Percentiles rank a stretch among this genome's conserved stretches.
Evolutionary conservation across 2,329 filamentous ascomycete genomes (phyloP).

Genomic region (Aspergillus novoparasiticus): DNA sequence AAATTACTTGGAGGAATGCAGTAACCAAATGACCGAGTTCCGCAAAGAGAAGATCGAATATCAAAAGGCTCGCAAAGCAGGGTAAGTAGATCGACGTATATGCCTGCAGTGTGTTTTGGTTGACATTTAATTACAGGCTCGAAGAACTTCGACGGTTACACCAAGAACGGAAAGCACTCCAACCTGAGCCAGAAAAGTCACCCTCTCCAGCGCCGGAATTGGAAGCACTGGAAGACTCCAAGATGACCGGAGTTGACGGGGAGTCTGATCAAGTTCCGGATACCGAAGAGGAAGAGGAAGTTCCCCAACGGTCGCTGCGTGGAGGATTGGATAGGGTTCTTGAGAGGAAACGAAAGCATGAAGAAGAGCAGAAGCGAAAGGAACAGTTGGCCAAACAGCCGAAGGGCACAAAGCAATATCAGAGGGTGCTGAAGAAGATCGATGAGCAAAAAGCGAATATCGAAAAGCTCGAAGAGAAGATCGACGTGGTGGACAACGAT

Average conservation of each 20-base stretch:
- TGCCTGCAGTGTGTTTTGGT: not conserved
- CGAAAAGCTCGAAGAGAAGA: slow-evolving; percentile 79
- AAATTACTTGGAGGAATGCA: slow-evolving; percentile 87
- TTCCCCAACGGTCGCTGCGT: slow-evolving; percentile 59
- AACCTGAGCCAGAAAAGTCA: slow-evolving; percentile 49
- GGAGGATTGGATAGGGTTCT: slow-evolving; percentile 69
- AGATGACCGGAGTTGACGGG: slow-evolving; percentile 57
- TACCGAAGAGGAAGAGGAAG: slow-evolving; percentile 68
- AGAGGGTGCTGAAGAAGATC: slow-evolving; percentile 84
- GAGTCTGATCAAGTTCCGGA: slow-evolving; percentile 65
- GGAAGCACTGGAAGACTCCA: slow-evolving; percentile 42
- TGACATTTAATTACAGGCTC: slow-evolving; percentile 28
- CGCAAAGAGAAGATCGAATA: slow-evolving; percentile 94
- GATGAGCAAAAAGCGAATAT: slow-evolving; percentile 82
- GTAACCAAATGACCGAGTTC: slow-evolving; percentile 89
- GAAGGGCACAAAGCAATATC: slow-evolving; percentile 85
- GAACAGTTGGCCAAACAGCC: slow-evolving; percentile 66
- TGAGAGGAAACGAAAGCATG: slow-evolving; percentile 76
- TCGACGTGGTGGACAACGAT: slow-evolving; percentile 84
- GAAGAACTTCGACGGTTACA: slow-evolving; percentile 51
- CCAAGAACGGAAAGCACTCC: slow-evolving; percentile 50
- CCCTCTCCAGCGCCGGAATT: slow-evolving; percentile 47
- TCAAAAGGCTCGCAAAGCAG: slow-evolving; percentile 73
- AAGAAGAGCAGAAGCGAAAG: slow-evolving; percentile 69
- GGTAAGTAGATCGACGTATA: slow-evolving; percentile 46